phyloP scores from a whole-genome alignment of 1,284 basidiomycete genomes.

The Cryptococcus sp. region DNA sequence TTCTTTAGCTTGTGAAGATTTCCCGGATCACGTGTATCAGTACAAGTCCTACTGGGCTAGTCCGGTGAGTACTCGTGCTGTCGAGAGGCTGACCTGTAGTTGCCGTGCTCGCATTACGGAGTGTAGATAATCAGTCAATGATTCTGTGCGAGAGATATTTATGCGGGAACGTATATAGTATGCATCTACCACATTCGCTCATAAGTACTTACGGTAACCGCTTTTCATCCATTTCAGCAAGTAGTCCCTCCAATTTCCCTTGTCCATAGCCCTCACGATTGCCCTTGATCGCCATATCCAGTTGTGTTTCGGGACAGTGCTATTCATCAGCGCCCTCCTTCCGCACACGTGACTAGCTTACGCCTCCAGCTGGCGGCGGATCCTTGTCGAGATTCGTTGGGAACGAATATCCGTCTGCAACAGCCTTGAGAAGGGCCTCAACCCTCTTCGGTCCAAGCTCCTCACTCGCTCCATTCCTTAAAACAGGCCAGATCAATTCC shows the following conservation, averaged over 20 bases:
- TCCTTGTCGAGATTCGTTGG: neutral
- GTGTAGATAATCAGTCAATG: too few species aligned
- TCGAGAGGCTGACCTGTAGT: too few species aligned
- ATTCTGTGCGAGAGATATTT: too few species aligned
- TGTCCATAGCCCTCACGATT: neutral
- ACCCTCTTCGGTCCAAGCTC: neutral
- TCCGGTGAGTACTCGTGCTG: too few species aligned
- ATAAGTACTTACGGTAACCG: neutral
- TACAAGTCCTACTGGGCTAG: too few species aligned
- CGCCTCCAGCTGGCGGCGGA: neutral
- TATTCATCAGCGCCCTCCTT: neutral
- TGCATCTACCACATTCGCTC: too few species aligned
- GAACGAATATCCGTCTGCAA: neutral
- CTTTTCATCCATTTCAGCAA: neutral
- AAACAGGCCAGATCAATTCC: slow-evolving; percentile 7
- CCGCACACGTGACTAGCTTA: neutral
- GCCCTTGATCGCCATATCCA: neutral
- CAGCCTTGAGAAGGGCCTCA: neutral
- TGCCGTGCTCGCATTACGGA: too few species aligned
- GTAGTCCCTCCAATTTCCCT: neutral
- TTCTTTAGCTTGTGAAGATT: too few species aligned
- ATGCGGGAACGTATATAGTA: too few species aligned
- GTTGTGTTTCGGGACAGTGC: neutral
- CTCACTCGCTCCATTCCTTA: neutral
- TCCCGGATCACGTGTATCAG: too few species aligned